Evolutionary conservation across 2,329 filamentous ascomycete genomes (phyloP).

Genomic region (Botrytis sinoallii): DNA sequence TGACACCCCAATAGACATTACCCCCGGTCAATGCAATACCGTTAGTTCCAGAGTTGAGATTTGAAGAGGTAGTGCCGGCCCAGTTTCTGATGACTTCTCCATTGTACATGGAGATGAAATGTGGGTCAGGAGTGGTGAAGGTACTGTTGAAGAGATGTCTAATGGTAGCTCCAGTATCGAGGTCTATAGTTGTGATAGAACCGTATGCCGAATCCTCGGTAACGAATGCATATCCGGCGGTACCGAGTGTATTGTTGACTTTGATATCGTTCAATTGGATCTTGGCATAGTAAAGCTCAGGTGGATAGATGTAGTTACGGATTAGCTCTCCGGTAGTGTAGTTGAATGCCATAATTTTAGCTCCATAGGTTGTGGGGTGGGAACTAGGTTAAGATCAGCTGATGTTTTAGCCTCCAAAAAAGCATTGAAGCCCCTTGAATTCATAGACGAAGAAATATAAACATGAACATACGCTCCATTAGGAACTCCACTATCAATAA

Average conservation of each 20-base stretch:
- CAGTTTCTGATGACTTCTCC: slow-evolving; percentile 12
- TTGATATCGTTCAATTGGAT: neutral
- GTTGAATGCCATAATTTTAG: slow-evolving; percentile 1
- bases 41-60: neutral
- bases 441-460: neutral
- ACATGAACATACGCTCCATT: neutral
- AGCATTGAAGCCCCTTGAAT: neutral
- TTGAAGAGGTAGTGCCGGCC: neutral
- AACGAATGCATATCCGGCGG: slow-evolving; percentile 1
- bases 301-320: slow-evolving; percentile 3
- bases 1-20: neutral
- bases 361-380: neutral
- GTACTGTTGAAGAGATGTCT: neutral
- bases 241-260: slow-evolving; percentile 2
- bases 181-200: neutral
- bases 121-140: neutral
- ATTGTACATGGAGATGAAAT: slow-evolving; percentile 8
- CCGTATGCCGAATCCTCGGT: slow-evolving; percentile 1
- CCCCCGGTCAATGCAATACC: neutral
- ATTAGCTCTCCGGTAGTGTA: slow-evolving; percentile 4
- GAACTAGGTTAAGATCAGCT: neutral
- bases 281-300: slow-evolving; percentile 9
- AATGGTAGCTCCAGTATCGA: neutral
- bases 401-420: neutral
- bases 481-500: slow-evolving; percentile 7